Evolutionary conservation across 176 grass and related monocot genomes (phyloP).

Genomic region (Oryza glaberrima): DNA sequence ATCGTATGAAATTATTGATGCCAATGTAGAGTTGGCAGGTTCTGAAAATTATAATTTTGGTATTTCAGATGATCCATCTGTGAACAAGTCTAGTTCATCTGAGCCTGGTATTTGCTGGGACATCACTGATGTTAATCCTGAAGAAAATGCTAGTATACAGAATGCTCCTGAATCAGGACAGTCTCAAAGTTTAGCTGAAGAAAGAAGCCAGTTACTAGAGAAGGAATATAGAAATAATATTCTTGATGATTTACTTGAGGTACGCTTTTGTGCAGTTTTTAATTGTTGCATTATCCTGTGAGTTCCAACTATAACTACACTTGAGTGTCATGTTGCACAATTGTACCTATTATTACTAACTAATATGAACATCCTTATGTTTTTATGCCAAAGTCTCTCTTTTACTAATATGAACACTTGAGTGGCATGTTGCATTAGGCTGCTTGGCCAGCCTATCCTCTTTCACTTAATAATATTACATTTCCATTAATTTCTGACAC

Average conservation of each 20-base stretch:
- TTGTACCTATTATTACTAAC: background rate
- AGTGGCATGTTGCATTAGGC: background rate
- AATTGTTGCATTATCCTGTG: background rate
- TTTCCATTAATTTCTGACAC: conserved; percentile 32
- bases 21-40: conserved; percentile 62
- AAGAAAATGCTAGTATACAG: conserved; percentile 44
- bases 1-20: conserved; percentile 82
- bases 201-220: conserved; percentile 87
- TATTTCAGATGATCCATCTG: conserved; percentile 41
- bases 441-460: conserved; percentile 8
- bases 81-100: conserved; percentile 44
- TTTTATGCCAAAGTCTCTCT: background rate
- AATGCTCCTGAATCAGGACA: conserved; percentile 51
- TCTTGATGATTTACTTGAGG: conserved; percentile 97
- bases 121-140: conserved; percentile 56
- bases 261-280: conserved; percentile 27
- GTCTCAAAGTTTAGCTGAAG: conserved; percentile 37
- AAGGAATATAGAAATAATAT: conserved; percentile 89
- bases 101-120: conserved; percentile 83
- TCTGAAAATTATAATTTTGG: conserved; percentile 56
- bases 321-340: conserved; percentile 9
- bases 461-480: background rate
- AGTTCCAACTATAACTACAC: background rate
- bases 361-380: background rate
- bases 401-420: too few relatives aligned